These are phyloP conservation scores for Camellia lanceoleosa DNA, from an alignment of 148 eudicot species.

Conservation along the genomic window DNA sequence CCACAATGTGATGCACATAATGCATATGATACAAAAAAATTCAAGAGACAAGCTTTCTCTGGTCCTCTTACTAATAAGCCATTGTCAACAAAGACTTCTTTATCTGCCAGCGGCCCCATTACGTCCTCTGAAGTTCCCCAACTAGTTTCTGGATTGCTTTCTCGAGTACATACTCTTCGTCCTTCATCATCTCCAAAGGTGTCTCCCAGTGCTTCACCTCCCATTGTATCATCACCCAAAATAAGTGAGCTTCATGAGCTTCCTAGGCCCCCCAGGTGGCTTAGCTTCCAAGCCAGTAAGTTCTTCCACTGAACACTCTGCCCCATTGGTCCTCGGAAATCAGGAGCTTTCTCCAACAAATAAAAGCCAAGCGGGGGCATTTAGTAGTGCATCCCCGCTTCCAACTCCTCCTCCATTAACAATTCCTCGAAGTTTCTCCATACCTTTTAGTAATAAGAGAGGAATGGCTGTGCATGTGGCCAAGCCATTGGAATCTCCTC, in stretches of 20 bases:
- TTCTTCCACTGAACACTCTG: slow-evolving; percentile 54
- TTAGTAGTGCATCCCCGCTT: slow-evolving; percentile 58
- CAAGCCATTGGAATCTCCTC: slow-evolving; percentile 49
- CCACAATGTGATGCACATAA: slow-evolving; percentile 41
- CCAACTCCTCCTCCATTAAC: slow-evolving; percentile 72
- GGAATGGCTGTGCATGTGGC: slow-evolving; percentile 33
- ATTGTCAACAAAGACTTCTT: slow-evolving; percentile 26
- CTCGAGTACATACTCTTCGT: slow-evolving; percentile 13
- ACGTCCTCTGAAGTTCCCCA: slow-evolving; percentile 40
- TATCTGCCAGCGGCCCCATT: slow-evolving; percentile 54
- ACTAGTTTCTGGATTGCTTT: slow-evolving; percentile 34
- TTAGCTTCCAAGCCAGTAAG: slow-evolving; percentile 40
- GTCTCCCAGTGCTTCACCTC: slow-evolving; percentile 43
- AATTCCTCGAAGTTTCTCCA: slow-evolving; percentile 72
- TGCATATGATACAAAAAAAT: slow-evolving; percentile 44
- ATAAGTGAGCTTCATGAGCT: slow-evolving; percentile 1
- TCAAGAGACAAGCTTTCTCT: slow-evolving; percentile 69
- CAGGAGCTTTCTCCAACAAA: slow-evolving; percentile 47
- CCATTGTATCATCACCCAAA: slow-evolving; percentile 16
- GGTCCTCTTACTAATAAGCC: too few relatives aligned
- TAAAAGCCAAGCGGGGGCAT: slow-evolving; percentile 33
- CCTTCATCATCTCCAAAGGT: slow-evolving; percentile 36
- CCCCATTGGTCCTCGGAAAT: slow-evolving; percentile 44
- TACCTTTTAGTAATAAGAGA: slow-evolving; percentile 71
- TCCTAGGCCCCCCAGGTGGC: slow-evolving; percentile 72